phyloP scores from a whole-genome alignment of 306 rosid genomes.

The Dalbergia cochinchinensis region DNA sequence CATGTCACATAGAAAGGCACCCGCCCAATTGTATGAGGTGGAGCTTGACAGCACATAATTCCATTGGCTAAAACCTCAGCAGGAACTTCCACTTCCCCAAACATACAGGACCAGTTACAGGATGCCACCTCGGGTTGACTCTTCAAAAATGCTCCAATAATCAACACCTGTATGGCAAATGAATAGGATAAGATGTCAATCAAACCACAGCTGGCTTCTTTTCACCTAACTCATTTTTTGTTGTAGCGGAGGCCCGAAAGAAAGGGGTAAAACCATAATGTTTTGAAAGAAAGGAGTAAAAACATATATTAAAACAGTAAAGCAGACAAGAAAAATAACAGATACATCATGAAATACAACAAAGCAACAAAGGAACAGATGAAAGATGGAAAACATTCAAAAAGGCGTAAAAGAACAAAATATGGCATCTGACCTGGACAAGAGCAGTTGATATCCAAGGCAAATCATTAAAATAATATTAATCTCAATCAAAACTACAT shows the following conservation, averaged over 20 bases:
- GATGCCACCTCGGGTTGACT: conserved; percentile 54
- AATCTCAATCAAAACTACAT: conserved; percentile 11
- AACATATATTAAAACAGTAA: neutral
- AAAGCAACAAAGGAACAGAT: neutral
- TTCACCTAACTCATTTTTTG: neutral
- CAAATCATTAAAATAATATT: conserved; percentile 9
- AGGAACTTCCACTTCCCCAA: conserved; percentile 93
- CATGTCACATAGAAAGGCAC: conserved; percentile 87
- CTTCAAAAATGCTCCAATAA: conserved; percentile 76
- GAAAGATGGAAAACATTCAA: conserved; percentile 27
- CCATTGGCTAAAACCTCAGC: conserved; percentile 80
- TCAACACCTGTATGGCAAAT: conserved; percentile 66
- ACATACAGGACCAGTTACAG: conserved; percentile 89
- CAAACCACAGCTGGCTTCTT: conserved; percentile 31
- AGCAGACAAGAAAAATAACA: conserved; percentile 30
- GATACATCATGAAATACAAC: conserved; percentile 18
- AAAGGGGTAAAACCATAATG: neutral
- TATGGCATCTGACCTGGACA: conserved; percentile 38
- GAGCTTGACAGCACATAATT: conserved; percentile 80
- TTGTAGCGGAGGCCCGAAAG: conserved; percentile 25
- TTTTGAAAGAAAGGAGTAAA: conserved; percentile 5
- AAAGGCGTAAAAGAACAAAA: conserved; percentile 26
- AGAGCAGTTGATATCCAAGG: conserved; percentile 24
- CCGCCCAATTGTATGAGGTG: conserved; percentile 70
- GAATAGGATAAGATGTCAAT: conserved; percentile 26